Evolutionary conservation across 495 filamentous ascomycete species (phyloP).

Genomic region (Penicillium daleae): DNA sequence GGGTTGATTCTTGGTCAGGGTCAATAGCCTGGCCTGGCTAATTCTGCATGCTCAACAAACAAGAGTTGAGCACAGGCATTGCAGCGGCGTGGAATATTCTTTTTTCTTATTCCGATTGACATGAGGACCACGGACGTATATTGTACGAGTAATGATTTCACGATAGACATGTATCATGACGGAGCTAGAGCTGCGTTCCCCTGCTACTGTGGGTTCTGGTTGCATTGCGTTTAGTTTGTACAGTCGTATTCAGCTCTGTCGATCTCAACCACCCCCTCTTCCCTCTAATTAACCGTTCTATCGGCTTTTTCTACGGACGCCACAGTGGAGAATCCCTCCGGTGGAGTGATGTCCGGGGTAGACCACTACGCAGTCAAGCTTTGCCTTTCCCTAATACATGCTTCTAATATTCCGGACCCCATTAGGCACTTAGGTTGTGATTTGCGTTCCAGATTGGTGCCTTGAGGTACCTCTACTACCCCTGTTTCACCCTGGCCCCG

Average conservation of each 20-base stretch:
- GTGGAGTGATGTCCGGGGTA: neutral
- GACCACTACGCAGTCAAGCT: neutral
- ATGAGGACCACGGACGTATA: slow-evolving; percentile 23
- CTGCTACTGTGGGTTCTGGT: slow-evolving; percentile 14
- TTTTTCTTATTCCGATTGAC: slow-evolving; percentile 18
- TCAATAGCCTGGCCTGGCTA: slow-evolving; percentile 14
- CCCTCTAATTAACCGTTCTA: neutral
- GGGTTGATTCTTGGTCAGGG: slow-evolving; percentile 39
- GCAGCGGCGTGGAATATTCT: slow-evolving; percentile 6
- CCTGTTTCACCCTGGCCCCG: slow-evolving; percentile 8
- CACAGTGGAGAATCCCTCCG: neutral
- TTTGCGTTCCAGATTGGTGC: neutral
- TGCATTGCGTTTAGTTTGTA: neutral
- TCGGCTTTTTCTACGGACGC: neutral
- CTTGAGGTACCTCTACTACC: neutral
- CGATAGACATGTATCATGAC: slow-evolving; percentile 53
- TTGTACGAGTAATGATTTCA: slow-evolving; percentile 51
- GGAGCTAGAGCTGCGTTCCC: slow-evolving; percentile 5
- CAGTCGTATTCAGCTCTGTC: slow-evolving; percentile 2
- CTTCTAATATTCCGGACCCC: neutral
- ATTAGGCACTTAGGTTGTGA: neutral
- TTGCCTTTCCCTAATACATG: neutral
- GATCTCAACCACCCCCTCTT: neutral
- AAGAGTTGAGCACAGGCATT: slow-evolving; percentile 13
- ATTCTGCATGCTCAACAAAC: slow-evolving; percentile 7